phyloP scores from a whole-genome alignment of 257 asterid species.

The Solanum medicagineum region DNA sequence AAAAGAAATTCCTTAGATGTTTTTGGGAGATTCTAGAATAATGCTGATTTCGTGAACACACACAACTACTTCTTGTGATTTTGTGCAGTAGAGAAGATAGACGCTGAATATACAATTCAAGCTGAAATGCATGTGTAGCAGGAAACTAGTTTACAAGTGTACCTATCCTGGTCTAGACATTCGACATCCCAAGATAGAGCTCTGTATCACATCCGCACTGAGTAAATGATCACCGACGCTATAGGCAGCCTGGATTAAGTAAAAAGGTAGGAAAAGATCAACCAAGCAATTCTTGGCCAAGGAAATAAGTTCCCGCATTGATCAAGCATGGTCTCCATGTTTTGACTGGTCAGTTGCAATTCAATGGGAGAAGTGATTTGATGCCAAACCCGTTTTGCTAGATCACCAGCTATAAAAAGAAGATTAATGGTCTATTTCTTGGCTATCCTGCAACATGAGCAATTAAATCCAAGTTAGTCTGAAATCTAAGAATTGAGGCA shows the following conservation, averaged over 20 bases:
- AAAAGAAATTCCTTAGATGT: neutral
- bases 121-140: neutral
- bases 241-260: conserved; percentile 65
- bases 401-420: no score
- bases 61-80: neutral
- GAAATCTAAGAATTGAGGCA: no score
- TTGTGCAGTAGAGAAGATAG: neutral
- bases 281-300: neutral
- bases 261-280: conserved; percentile 13
- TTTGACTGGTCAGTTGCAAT: no score
- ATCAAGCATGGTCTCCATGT: no score
- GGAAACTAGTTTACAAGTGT: neutral
- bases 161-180: conserved; percentile 85
- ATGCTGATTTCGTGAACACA: neutral
- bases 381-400: no score
- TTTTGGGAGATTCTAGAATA: neutral
- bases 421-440: no score
- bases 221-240: conserved; percentile 75
- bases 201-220: conserved; percentile 76
- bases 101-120: neutral
- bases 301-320: neutral
- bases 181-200: conserved; percentile 66
- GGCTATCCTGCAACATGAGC: no score
- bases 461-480: no score
- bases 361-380: no score